Evolutionary conservation across 768 basidiomycete genomes (phyloP).

Genomic region (Suillus brevipes): DNA sequence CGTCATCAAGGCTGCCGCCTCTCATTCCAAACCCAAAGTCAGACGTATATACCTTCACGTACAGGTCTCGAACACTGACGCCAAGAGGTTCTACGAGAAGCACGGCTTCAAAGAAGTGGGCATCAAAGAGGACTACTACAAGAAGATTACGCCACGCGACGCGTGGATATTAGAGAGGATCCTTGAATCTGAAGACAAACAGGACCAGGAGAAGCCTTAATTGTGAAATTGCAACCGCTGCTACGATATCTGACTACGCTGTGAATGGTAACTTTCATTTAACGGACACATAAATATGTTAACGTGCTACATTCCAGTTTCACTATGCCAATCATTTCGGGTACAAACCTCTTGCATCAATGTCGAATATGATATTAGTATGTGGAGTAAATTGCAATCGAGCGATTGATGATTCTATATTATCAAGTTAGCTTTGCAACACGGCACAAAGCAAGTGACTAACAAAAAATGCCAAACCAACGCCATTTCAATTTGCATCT

Average conservation of each 20-base stretch:
- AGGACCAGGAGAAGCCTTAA: background rate
- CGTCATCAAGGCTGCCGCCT: conserved; percentile 62
- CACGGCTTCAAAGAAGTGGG: conserved; percentile 76
- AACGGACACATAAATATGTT: background rate
- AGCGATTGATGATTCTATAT: conserved; percentile 5
- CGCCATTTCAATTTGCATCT: conserved; percentile 28
- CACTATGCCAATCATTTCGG: background rate
- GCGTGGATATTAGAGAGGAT: conserved; percentile 84
- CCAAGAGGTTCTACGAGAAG: conserved; percentile 80
- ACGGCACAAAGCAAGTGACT: background rate
- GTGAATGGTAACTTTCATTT: conserved; percentile 4
- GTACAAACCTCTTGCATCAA: conserved; percentile 2
- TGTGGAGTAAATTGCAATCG: conserved; percentile 6
- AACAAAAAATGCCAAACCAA: background rate
- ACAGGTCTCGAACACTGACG: conserved; percentile 76
- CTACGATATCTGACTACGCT: background rate
- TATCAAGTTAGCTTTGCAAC: conserved; percentile 6
- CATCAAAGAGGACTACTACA: conserved; percentile 79
- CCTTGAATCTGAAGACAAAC: conserved; percentile 29
- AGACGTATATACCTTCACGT: conserved; percentile 81
- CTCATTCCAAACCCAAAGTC: conserved; percentile 61
- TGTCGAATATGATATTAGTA: conserved; percentile 6
- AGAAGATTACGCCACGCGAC: conserved; percentile 80
- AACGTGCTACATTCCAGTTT: conserved; percentile 8
- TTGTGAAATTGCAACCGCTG: background rate